A percentile compares a stretch with the other conserved stretches of the same genome.
Conservation (phyloP, 805 yeast species). For the Priceomyces castillae region DNA sequence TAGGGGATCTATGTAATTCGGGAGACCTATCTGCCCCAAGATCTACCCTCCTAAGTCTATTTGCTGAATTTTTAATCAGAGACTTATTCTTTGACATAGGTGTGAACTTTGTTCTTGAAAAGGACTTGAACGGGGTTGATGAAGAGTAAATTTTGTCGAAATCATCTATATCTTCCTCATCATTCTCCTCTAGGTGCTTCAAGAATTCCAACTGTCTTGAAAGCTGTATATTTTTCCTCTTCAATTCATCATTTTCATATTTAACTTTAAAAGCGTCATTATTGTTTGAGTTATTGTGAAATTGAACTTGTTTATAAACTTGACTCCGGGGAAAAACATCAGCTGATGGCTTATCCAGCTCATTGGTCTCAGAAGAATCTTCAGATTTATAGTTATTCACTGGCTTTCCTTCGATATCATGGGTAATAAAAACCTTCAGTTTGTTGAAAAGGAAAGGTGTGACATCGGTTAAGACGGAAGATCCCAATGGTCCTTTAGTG, state of each 20-base stretch:
- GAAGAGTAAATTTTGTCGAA: conserved; percentile 9
- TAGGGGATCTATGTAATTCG: neutral
- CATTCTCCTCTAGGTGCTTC: conserved; percentile 2
- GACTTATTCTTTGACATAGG: neutral
- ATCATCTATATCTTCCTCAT: conserved; percentile 10
- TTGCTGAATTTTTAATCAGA: neutral
- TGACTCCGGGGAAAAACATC: conserved; percentile 1
- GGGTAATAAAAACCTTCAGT: conserved; percentile 49
- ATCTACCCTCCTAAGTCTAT: neutral
- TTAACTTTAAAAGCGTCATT: neutral
- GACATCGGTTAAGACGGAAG: conserved; percentile 17
- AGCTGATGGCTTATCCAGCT: too few relatives aligned
- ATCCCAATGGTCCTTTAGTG: conserved; percentile 35
- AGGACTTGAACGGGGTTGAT: conserved; percentile 13
- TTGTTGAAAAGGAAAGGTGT: conserved; percentile 28
- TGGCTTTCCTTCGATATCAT: conserved; percentile 43
- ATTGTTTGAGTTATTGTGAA: neutral
- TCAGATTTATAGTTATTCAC: conserved; percentile 13
- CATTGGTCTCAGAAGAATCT: neutral
- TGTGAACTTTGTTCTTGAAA: conserved; percentile 3
- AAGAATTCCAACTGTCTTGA: conserved; percentile 1
- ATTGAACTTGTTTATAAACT: neutral
- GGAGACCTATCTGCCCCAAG: neutral
- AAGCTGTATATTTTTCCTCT: neutral
- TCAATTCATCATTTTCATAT: conserved; percentile 1